Evolutionary conservation across 179 eudicot species (phyloP).

Genomic region (Actinidia polygama): DNA sequence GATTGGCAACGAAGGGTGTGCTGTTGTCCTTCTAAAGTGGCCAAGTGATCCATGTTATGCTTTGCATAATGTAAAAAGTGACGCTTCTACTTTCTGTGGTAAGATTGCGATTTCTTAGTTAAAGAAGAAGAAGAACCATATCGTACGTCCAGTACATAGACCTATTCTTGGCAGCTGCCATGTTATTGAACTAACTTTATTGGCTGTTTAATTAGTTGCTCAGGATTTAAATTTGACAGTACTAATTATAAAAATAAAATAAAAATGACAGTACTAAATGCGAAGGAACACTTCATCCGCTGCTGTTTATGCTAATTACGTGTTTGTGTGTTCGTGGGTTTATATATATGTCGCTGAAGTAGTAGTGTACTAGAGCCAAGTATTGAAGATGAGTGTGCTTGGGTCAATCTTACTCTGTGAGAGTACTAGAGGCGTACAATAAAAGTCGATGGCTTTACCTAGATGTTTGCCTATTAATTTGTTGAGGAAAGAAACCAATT

Average conservation of each 20-base stretch:
- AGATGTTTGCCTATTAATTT: no score
- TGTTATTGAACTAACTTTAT: conserved; percentile 12
- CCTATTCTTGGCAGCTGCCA: not conserved
- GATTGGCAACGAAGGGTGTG: not conserved
- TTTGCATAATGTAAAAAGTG: not conserved
- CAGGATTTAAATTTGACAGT: not conserved
- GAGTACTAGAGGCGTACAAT: no score
- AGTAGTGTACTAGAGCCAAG: no score
- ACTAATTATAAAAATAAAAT: not conserved
- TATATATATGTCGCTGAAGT: no score
- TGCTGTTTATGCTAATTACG: no score
- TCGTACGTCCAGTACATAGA: not conserved
- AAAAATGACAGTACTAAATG: no score
- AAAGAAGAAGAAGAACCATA: not conserved
- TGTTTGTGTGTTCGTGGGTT: no score
- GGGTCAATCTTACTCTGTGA: no score
- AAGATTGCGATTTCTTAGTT: not conserved
- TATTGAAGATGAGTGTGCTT: no score
- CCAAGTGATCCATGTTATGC: not conserved
- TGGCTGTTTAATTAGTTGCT: not conserved
- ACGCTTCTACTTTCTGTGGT: not conserved
- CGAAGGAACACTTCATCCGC: no score
- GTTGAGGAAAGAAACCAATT: no score
- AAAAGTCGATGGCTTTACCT: no score
- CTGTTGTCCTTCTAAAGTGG: not conserved